phyloP scores from a whole-genome alignment of 495 filamentous ascomycete genomes.

The Margaritispora aquatica region DNA sequence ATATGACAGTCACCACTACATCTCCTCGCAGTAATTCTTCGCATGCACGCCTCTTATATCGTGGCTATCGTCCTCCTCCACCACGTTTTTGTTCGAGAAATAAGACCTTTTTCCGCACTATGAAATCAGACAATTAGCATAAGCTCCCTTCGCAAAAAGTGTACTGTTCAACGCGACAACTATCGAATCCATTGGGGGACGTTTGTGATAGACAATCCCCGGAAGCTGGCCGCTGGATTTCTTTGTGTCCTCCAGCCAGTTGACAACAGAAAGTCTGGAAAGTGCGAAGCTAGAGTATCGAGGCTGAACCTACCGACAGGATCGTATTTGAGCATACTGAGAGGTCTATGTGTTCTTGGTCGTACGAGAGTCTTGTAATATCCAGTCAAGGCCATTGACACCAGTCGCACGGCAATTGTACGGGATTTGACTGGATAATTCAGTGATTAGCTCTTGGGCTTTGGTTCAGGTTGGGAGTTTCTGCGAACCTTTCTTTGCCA shows the following conservation, averaged over 20 bases:
- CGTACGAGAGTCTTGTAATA: constrained; percentile 89
- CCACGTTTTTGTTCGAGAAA: constrained; percentile 77
- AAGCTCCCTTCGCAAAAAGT: too few relatives aligned
- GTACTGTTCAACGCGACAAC: too few relatives aligned
- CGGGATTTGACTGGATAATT: constrained; percentile 66
- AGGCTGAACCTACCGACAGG: constrained; percentile 73
- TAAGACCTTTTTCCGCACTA: constrained; percentile 81
- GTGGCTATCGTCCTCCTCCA: constrained; percentile 8
- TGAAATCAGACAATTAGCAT: background rate
- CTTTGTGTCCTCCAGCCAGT: too few relatives aligned
- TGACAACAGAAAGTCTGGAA: too few relatives aligned
- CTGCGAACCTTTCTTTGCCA: constrained; percentile 48
- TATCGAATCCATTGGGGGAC: too few relatives aligned
- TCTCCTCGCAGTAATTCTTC: too few relatives aligned
- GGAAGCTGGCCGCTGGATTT: too few relatives aligned
- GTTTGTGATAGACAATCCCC: too few relatives aligned
- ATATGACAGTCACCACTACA: background rate
- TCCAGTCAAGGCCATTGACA: constrained; percentile 98
- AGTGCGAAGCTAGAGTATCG: too few relatives aligned
- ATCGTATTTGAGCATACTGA: constrained; percentile 99
- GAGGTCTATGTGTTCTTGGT: constrained; percentile 70
- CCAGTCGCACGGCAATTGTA: constrained; percentile 82
- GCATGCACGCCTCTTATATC: background rate
- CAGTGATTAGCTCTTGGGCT: background rate
- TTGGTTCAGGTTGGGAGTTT: background rate